phyloP scores from a whole-genome alignment of 345 rosid genomes.

The Gossypium bickii region DNA sequence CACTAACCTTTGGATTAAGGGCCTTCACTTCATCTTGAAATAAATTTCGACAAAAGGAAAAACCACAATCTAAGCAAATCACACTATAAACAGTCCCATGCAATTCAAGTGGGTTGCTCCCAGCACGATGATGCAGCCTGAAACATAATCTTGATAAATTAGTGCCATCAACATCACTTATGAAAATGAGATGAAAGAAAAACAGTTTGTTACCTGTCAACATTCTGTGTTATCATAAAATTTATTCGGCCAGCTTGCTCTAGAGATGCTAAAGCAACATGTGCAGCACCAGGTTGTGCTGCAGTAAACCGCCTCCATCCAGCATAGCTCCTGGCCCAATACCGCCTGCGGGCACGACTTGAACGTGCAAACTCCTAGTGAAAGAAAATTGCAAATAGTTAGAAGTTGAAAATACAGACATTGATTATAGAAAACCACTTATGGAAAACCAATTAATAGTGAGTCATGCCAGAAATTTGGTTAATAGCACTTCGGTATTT shows the following conservation, averaged over 20 bases:
- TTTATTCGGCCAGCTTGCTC: slow-evolving; percentile 66
- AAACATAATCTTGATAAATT: slow-evolving; percentile 16
- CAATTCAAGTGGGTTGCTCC: slow-evolving; percentile 80
- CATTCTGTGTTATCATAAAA: slow-evolving; percentile 86
- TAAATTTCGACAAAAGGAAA: slow-evolving; percentile 45
- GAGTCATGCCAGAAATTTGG: neutral
- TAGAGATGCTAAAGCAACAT: slow-evolving; percentile 73
- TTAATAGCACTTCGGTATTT: neutral
- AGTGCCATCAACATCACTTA: slow-evolving; percentile 5
- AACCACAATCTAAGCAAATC: slow-evolving; percentile 68
- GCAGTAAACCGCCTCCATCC: slow-evolving; percentile 86
- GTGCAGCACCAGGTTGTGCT: slow-evolving; percentile 71
- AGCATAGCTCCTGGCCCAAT: slow-evolving; percentile 98
- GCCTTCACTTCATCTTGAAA: slow-evolving; percentile 80
- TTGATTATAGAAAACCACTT: neutral
- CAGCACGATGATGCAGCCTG: slow-evolving; percentile 89
- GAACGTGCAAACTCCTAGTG: slow-evolving; percentile 70
- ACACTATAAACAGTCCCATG: slow-evolving; percentile 86
- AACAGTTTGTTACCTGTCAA: slow-evolving; percentile 52
- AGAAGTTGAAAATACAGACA: slow-evolving; percentile 8
- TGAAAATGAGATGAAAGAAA: neutral
- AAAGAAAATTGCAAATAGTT: neutral
- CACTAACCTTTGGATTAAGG: slow-evolving; percentile 46
- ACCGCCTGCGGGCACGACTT: slow-evolving; percentile 62
- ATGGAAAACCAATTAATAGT: neutral